Conservation (phyloP, 78 protist species). For the Andalucia godoyi region DNA sequence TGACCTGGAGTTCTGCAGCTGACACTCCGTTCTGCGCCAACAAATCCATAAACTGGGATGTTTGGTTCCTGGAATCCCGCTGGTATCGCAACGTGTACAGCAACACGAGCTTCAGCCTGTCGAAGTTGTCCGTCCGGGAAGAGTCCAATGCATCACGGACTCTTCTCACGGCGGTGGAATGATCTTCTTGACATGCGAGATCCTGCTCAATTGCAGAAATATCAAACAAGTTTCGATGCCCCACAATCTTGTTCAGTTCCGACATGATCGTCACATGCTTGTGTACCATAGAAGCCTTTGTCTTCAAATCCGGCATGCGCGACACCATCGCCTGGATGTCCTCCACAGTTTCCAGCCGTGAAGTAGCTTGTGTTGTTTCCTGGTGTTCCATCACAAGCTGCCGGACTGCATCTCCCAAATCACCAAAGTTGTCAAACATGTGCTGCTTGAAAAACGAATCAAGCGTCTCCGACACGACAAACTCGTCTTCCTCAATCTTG, state of each 20-base stretch:
- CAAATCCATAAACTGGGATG: background rate
- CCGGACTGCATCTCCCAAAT: too few species aligned
- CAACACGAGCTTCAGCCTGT: slow-evolving; percentile 53
- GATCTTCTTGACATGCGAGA: slow-evolving; percentile 43
- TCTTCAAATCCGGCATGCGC: slow-evolving; percentile 70
- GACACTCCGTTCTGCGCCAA: background rate
- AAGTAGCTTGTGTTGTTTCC: too few species aligned
- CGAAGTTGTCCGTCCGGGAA: background rate
- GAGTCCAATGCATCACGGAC: too few species aligned
- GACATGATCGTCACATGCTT: slow-evolving; percentile 38
- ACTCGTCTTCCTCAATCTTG: slow-evolving; percentile 7
- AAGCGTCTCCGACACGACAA: too few species aligned
- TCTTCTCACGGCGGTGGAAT: background rate
- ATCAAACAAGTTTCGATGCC: slow-evolving; percentile 28
- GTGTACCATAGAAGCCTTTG: slow-evolving; percentile 47
- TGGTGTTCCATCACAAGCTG: too few species aligned
- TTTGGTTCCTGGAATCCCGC: background rate
- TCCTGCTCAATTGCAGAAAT: slow-evolving; percentile 80
- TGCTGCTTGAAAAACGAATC: too few species aligned
- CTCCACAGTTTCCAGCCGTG: too few species aligned
- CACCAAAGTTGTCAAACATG: too few species aligned
- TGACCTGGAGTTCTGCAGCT: background rate
- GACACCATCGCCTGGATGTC: slow-evolving; percentile 81
- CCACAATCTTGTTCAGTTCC: slow-evolving; percentile 28
- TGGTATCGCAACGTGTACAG: slow-evolving; percentile 81